Base-by-base conservation (phyloP, 148 eudicot species). In the Dianthus caryophyllus region DNA sequence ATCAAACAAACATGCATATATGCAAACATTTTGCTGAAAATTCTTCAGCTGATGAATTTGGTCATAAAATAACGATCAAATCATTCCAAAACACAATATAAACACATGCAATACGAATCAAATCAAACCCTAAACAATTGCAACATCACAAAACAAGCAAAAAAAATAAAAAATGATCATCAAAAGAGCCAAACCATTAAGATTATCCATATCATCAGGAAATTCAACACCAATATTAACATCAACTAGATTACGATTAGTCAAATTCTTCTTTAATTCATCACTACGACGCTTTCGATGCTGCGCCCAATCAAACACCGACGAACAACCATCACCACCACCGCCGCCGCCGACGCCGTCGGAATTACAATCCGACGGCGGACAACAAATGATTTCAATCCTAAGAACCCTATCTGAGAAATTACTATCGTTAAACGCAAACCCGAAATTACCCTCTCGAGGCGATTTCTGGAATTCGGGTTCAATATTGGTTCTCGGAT, bases 401-500 rank as follows among this genome's bases (percentile, higher is more conserved):
- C 79, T 70, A 8, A 89, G 80, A 17, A 87, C 70, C 25, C 96
- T 79, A 50, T 89, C 96, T 18, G 98, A 93, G 70, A 93, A 93
- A 73, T 87, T 89, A 67, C 89, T 85, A 66, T 89, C 91, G 67
- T 89, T 85, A 41, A 93, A 93, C 0, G 98, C 96, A 68, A 93
- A 93, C 0, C 85, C 95, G 52, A 93, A 93, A 64, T 87, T 91
- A 11, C 81, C 80, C 68, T 87, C 95, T 9, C 73, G 49, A 38
- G 84, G 64, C 51, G 79, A 55, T 44, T 70, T 67, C 30, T 75
- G 39, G 72, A 56, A 76, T 20, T 80, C 87, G 16, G 97, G 74
- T 46, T 91, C 88, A 89, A 83, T 84, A 48, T 72, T 85, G 47
- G 86, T 85, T 43, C 81, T 75, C 49, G 96, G 93, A 72, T 89